phyloP scores from a whole-genome alignment of 208 protist genomes.

The Crithidia thermophila region DNA sequence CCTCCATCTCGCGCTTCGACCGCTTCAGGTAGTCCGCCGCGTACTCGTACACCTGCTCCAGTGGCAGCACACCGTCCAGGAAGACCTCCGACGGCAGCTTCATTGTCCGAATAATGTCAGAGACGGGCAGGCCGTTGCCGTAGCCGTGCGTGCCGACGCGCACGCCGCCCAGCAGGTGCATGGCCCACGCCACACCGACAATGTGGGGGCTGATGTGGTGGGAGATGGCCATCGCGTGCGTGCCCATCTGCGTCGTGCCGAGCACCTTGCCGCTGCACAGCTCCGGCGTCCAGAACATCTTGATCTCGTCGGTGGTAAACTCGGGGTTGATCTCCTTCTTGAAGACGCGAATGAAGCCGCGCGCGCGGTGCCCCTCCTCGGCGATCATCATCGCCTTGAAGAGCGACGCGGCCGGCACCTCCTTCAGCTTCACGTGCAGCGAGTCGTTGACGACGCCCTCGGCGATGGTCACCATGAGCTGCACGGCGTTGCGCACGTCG shows the following conservation, averaged over 20 bases:
- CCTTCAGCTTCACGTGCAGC: conserved; percentile 67
- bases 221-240: conserved; percentile 66
- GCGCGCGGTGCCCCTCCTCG: conserved; percentile 68
- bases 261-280: conserved; percentile 87
- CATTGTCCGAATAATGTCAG: conserved; percentile 81
- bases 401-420: conserved; percentile 76
- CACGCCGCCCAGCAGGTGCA: conserved; percentile 83
- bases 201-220: conserved; percentile 87
- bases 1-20: conserved; percentile 45
- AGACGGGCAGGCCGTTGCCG: conserved; percentile 83
- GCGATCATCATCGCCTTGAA: conserved; percentile 86
- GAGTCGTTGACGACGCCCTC: conserved; percentile 72
- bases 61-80: conserved; percentile 68
- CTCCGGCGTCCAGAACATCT: conserved; percentile 80
- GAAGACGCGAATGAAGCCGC: conserved; percentile 82
- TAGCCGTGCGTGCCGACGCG: conserved; percentile 68
- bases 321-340: conserved; percentile 57
- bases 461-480: conserved; percentile 88
- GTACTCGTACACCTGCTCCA: conserved; percentile 88
- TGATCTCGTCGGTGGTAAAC: conserved; percentile 70
- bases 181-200: conserved; percentile 84
- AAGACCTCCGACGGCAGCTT: conserved; percentile 79
- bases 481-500: conserved; percentile 85
- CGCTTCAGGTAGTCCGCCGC: conserved; percentile 62
- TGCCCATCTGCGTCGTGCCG: conserved; percentile 73